Evolutionary conservation across 768 basidiomycete species (phyloP), one percentile per base, ranked within the genome.

Genomic region (Naganishia kalamii): DNA sequence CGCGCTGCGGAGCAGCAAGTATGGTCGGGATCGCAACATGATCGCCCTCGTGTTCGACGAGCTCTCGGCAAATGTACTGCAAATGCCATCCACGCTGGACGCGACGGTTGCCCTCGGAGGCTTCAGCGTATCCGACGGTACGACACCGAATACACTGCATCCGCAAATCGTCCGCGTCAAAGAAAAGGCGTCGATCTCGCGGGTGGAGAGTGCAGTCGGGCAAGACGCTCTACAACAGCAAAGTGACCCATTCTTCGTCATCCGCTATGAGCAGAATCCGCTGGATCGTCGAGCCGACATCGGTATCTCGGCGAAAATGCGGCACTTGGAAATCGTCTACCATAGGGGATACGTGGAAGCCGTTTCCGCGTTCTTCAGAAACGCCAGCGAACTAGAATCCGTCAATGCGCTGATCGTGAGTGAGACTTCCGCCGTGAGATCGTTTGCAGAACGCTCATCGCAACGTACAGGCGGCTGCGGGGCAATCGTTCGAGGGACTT

Each of bases 271-370:
- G 79, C 87, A 86, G 65, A 92, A 89, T 69, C 96, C 94, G 10
- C 80, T 97, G 43, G 91, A 96, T 75, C 86, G 87, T 60, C 85
- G 90, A 47, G 92, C 96, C 27, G 94, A 98, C 75, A 94, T 84
- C 71, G 90, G 88, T 0, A 80, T 99, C 60, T 89, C 88, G 13
- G 84, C 93, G 50, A 87, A 86, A 63, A 88, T 97, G 89, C 85
- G 90, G 12, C 88, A 94, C 71, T 88, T 94, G 86, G 94, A 98
- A 78, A 88, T 99, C 68, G 89, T 99, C 44, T 99, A 99, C 74
- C 92, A 97, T 74, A 85, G 82, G 72, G 91, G 90, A 27, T 97
- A 94, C 75, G 83, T 98, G 30, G 96, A 98, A 80, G 89, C 89
- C 2, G 84, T 98, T 23, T 87, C 88, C 71, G 84, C 82, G 68